Evolutionary conservation across 768 basidiomycete genomes (phyloP), one percentile per base, ranked within the genome.

Genomic region (Auriscalpium orientale): DNA sequence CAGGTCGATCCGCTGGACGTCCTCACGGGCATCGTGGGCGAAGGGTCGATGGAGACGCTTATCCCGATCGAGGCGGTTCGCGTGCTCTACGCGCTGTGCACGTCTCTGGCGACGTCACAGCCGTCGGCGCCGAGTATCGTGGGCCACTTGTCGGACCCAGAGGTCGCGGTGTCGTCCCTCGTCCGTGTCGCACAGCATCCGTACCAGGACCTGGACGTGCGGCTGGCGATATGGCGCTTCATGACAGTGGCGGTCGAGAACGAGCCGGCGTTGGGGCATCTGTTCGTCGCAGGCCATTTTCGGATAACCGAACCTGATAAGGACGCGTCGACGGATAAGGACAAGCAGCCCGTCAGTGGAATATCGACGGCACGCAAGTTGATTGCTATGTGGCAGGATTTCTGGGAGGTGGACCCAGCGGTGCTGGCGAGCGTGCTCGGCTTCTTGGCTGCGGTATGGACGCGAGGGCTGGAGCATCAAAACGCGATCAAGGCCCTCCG

Each of bases 211-310:
- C 74, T 84, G 18, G 65, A 77, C 8, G 76, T 91, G 35, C 83
- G 88, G 18, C 85, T 79, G 50, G 80, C 87, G 0, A 82, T 90
- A 6, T 98, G 95, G 94, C 80, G 79, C 58, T 87, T 95, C 60
- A 84, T 95, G 40, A 72, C 88, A 0, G 75, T 90, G 16, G 85
- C 89, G 1, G 82, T 95, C 13, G 85, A 90, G 62, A 87, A 85
- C 58, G 92, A 94, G 66, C 92, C 95, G 1, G 91, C 94, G 0
- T 74, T 95, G 5, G 84, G 88, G 2, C 77, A 83, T 53, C 74
- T 97, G 28, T 84, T 94, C 56, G 84, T 94, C 35, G 78, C 83
- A 0, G 92, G 91, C 3, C 79, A 81, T 44, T 86, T 90, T 61
- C 78, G 78, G 49, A 70, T 77, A 4, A 79, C 81, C 2, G 60